Percentiles rank a stretch among this genome's conserved stretches.
Conservation (phyloP, 768 basidiomycete genomes). For the Tylopilus felleus region DNA sequence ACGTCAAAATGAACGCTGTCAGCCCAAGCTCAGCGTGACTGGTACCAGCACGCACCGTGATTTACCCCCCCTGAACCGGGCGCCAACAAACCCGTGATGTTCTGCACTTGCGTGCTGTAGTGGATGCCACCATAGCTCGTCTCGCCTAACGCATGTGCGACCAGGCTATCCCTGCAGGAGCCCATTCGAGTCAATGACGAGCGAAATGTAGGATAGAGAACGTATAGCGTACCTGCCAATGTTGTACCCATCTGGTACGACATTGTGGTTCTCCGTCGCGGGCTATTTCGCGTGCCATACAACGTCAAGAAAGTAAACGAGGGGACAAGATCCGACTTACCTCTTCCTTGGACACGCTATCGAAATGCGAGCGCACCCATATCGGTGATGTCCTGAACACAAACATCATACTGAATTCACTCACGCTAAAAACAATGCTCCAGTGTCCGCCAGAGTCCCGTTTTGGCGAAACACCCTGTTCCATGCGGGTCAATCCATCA, state of each 20-base stretch:
- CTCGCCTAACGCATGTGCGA: slow-evolving; percentile 35
- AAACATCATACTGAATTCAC: slow-evolving; percentile 12
- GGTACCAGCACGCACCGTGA: slow-evolving; percentile 36
- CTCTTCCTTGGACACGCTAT: slow-evolving; percentile 49
- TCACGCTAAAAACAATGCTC: slow-evolving; percentile 58
- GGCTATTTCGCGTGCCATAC: slow-evolving; percentile 16
- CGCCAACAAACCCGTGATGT: slow-evolving; percentile 52
- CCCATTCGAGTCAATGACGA: too few relatives aligned
- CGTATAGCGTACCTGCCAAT: slow-evolving; percentile 36
- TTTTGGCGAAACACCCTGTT: slow-evolving; percentile 53
- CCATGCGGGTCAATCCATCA: background rate
- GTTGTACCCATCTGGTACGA: slow-evolving; percentile 48
- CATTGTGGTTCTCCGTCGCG: slow-evolving; percentile 35
- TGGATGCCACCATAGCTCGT: slow-evolving; percentile 41
- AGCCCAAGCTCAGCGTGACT: background rate
- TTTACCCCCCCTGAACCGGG: slow-evolving; percentile 51
- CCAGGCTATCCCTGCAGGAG: slow-evolving; percentile 36
- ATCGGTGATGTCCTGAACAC: background rate
- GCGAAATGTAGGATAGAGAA: background rate
- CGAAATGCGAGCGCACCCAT: background rate
- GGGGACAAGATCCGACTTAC: slow-evolving; percentile 9
- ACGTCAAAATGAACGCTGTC: background rate
- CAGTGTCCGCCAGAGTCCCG: slow-evolving; percentile 46
- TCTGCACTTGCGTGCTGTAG: slow-evolving; percentile 45
- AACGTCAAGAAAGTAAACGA: background rate